Conservation (phyloP, 805 yeast species). For the Kodamaea hsintzibuensis region DNA sequence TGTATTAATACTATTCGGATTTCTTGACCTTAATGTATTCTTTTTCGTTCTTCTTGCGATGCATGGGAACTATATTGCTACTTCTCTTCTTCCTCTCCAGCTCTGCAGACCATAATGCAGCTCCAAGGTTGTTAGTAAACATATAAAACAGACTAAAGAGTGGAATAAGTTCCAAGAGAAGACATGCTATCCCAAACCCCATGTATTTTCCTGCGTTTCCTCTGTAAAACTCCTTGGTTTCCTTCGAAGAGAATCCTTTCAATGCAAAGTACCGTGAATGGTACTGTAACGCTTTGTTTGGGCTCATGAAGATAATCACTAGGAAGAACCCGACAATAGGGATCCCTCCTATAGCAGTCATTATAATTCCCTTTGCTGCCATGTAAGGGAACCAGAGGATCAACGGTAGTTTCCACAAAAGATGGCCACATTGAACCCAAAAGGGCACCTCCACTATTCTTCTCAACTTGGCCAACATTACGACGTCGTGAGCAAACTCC, state of each 20-base stretch:
- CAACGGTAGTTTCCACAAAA: constrained; percentile 36
- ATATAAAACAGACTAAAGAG: constrained; percentile 52
- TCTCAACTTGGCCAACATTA: constrained; percentile 38
- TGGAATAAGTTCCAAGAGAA: constrained; percentile 55
- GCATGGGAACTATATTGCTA: not conserved
- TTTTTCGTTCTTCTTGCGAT: not conserved
- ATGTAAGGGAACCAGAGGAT: constrained; percentile 42
- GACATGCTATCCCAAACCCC: constrained; percentile 55
- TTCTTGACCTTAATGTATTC: not conserved
- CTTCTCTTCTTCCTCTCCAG: constrained; percentile 9
- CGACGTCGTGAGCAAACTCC: constrained; percentile 48
- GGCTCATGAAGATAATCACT: constrained; percentile 52
- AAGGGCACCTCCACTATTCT: constrained; percentile 32
- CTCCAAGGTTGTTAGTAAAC: constrained; percentile 61
- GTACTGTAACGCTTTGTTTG: constrained; percentile 51
- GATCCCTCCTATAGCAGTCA: constrained; percentile 44
- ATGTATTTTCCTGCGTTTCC: constrained; percentile 42
- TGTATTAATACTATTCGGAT: constrained; percentile 32
- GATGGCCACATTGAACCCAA: constrained; percentile 27
- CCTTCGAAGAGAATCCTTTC: constrained; percentile 48
- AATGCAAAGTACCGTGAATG: constrained; percentile 59
- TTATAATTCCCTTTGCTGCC: constrained; percentile 34
- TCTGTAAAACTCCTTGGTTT: constrained; percentile 39
- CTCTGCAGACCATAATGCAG: constrained; percentile 63
- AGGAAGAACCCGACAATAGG: constrained; percentile 63